A percentile compares a stretch with the other conserved stretches of the same genome.
phyloP scores from a whole-genome alignment of 176 grass and related monocot species.

The Oryza nivara region DNA sequence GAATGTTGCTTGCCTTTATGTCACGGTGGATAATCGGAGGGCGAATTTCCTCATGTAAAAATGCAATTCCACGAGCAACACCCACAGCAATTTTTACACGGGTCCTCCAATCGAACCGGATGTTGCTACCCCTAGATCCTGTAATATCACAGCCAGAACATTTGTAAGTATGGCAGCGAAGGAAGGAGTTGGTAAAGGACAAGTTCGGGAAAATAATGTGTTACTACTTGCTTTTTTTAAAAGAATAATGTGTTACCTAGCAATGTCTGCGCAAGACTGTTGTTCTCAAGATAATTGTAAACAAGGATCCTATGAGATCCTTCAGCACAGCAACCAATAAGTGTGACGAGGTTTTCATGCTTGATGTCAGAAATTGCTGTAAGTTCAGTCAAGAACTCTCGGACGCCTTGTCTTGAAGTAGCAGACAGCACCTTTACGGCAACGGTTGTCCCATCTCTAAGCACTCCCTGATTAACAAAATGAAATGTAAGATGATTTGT shows the following conservation, averaged over 20 bases:
- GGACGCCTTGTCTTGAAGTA: slow-evolving; percentile 76
- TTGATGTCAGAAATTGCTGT: slow-evolving; percentile 78
- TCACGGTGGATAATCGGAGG: slow-evolving; percentile 86
- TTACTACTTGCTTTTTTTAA: slow-evolving; percentile 41
- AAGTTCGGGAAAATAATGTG: background rate
- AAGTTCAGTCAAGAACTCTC: slow-evolving; percentile 80
- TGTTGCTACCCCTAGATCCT: slow-evolving; percentile 61
- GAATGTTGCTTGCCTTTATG: slow-evolving; percentile 97
- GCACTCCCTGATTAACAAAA: slow-evolving; percentile 56
- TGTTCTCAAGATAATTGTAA: slow-evolving; percentile 94
- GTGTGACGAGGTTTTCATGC: slow-evolving; percentile 77
- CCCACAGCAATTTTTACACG: slow-evolving; percentile 82
- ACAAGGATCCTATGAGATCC: slow-evolving; percentile 67
- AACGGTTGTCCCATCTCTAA: slow-evolving; percentile 61
- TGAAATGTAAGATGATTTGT: slow-evolving; percentile 16
- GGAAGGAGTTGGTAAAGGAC: background rate
- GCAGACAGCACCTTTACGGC: slow-evolving; percentile 78
- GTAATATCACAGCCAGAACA: slow-evolving; percentile 36
- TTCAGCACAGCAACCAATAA: slow-evolving; percentile 82
- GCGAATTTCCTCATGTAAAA: slow-evolving; percentile 78
- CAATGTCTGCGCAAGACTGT: slow-evolving; percentile 82
- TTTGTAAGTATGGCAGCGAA: background rate
- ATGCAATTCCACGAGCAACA: slow-evolving; percentile 76
- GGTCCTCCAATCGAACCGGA: slow-evolving; percentile 69
- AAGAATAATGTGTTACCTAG: slow-evolving; percentile 55